Percentiles rank a stretch among this genome's conserved stretches.
Conservation (phyloP, 73 alveolate species). For the Symbiodinium pilosum region DNA sequence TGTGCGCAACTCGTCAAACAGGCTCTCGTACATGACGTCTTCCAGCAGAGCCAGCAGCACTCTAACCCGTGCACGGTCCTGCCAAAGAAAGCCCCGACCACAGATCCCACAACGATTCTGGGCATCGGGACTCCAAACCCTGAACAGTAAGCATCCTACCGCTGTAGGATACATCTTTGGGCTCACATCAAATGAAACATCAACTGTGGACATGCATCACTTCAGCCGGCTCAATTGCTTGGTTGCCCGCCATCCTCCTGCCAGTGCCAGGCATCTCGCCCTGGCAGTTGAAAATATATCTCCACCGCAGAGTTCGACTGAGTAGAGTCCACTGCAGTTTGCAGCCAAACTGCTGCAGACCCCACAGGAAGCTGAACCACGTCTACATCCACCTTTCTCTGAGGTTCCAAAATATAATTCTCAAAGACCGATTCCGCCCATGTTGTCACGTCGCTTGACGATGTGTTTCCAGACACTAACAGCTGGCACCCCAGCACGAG, state of each 20-base stretch:
- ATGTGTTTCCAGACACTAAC: constrained; percentile 60
- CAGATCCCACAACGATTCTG: not conserved
- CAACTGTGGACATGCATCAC: too few relatives aligned
- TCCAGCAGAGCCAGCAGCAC: constrained; percentile 64
- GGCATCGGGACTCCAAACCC: too few relatives aligned
- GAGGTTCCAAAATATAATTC: not conserved
- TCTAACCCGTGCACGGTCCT: constrained; percentile 46
- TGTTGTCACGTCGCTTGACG: not conserved
- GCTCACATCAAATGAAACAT: too few relatives aligned
- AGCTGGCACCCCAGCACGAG: constrained; percentile 27
- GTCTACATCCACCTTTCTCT: constrained; percentile 23
- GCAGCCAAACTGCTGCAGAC: constrained; percentile 58
- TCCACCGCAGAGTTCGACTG: constrained; percentile 62
- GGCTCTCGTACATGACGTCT: constrained; percentile 72
- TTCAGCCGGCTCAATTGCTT: not conserved
- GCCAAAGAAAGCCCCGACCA: not conserved
- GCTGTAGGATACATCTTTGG: too few relatives aligned
- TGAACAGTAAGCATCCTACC: too few relatives aligned
- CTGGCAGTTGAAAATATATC: constrained; percentile 54
- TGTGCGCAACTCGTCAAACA: constrained; percentile 80
- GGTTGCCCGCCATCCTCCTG: constrained; percentile 22
- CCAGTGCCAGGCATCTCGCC: constrained; percentile 71
- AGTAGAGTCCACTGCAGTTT: constrained; percentile 47
- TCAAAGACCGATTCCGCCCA: constrained; percentile 21
- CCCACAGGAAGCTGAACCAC: constrained; percentile 48